Evolutionary conservation across 2,329 filamentous ascomycete genomes (phyloP), one percentile per base, ranked within the genome.

Genomic region (Phoma sp.): DNA sequence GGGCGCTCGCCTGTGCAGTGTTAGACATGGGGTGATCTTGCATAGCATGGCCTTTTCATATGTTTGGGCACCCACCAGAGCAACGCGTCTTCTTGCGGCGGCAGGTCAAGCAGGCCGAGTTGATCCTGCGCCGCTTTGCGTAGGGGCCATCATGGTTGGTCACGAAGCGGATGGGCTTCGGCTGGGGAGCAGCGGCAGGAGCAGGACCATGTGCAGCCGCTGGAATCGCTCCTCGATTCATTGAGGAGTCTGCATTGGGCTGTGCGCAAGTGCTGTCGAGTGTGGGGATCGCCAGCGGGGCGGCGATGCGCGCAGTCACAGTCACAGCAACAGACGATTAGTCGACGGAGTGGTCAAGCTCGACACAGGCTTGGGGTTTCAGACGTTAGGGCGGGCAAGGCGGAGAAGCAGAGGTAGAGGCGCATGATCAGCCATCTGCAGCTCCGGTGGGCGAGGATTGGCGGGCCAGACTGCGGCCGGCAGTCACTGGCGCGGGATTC

Each of bases 41-140:
- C 8, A 22, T 2, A 6, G 33, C 33, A 44, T 18, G 14, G n/a
- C 8, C n/a, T 7, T 6, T 11, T 9, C 3, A 9, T n/a, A 25
- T 7, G 8, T 18, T 18, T 18, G 18, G 18, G 18, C 2, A 14
- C 64, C 71, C 66, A 65, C 78, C 77, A 13, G 76, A 78, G 57
- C 79, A 81, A 39, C 78, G 77, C 55, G 79, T 81, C 71, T 81
- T 81, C 57, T 79, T 77, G 60, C 76, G 76, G 7, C 79, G 71
- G 59, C 79, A 81, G 18, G 78, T 80, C 62, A 80, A 54, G 53
- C 79, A 81, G 9, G 74, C 74, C 35, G 73, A 71, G 58, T 75
- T 76, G 61, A 77, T 76, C 53, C 74, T 68, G 42, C 74, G 65
- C 29, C 74, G 65, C 68, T 77, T 77, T 33, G 74, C 73, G 57